Conservation (phyloP, 2,329 filamentous ascomycete genomes). For the Arthrobotrys sinensis region DNA sequence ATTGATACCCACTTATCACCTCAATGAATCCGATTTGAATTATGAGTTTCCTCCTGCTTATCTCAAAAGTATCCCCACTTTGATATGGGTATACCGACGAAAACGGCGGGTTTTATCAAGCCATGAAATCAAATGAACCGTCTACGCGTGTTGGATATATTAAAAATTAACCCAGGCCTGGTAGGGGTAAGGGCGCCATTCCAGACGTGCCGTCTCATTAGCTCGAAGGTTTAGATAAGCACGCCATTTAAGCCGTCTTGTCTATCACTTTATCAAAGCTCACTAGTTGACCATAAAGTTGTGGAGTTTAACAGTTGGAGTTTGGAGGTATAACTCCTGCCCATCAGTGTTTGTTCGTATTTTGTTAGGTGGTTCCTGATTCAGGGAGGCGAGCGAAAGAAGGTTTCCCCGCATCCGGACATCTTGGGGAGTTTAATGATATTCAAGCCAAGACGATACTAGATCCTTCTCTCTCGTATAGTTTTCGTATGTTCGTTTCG, state of each 20-base stretch:
- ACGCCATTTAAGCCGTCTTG: slow-evolving; percentile 21
- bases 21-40: not conserved
- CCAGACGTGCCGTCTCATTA: slow-evolving; percentile 21
- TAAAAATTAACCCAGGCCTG: slow-evolving; percentile 13
- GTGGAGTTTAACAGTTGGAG: not conserved
- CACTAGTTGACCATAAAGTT: not conserved
- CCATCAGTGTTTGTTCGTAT: not conserved
- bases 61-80: slow-evolving; percentile 14
- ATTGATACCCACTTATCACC: not conserved
- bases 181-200: slow-evolving; percentile 21
- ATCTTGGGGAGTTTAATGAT: slow-evolving; percentile 7
- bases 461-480: not conserved
- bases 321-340: slow-evolving; percentile 3
- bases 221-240: slow-evolving; percentile 19
- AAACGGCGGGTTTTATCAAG: slow-evolving; percentile 23
- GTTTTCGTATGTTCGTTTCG: slow-evolving; percentile 4
- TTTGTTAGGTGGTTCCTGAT: slow-evolving; percentile 4
- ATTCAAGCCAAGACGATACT: slow-evolving; percentile 5
- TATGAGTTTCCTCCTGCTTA: slow-evolving; percentile 2
- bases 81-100: slow-evolving; percentile 5
- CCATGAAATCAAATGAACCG: slow-evolving; percentile 18
- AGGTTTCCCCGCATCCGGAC: slow-evolving; percentile 14
- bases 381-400: slow-evolving; percentile 2
- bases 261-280: slow-evolving; percentile 18
- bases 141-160: slow-evolving; percentile 31